Base-by-base conservation (phyloP, 441 rosid species). In the Aquilaria agallochum region DNA sequence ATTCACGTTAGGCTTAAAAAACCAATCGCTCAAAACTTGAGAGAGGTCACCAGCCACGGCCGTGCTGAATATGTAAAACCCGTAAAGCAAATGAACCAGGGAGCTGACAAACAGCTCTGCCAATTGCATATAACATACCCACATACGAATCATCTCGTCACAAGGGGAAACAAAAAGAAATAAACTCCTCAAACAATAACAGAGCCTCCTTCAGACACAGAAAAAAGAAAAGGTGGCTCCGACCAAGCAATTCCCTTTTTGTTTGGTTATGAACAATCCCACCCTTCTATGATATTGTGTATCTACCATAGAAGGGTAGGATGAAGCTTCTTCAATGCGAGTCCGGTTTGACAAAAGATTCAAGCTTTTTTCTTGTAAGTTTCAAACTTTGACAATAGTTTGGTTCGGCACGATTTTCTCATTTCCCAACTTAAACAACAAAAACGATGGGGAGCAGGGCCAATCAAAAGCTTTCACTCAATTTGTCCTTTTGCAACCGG, bases 21-120 rank as follows among this genome's bases (percentile, higher is more conserved):
- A 44, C 63, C 66, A 66, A 48, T 82, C 90, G 68, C 68, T 76
- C 59, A 87, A 52, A n/a, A 61, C 69, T 75, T 73, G 89, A 7
- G 84, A 82, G 58, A 94, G 82, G 67, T 91, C 97, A 40, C 92
- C 99, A 47, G 99, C 92, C 4, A 94, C 88, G 36, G 96, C 97
- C 11, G 94, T 56, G 81, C 97, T 89, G 61, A 78, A 94, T 55
- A 91, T 83, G 79, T 87, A 94, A 63, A 94, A 72, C 60, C 83
- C 99, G 69, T 86, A 94, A 2, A 87, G 59, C 81, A 89, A 62
- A 83, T 94, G 97, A 67, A 85, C 95, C 60, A 80, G 2, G 9
- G 88, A 69, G 82, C 91, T 88, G 67, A 90, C 87, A 32, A 85
- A 81, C 15, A 94, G 78, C 93, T 94, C 98, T 3, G 79, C 63